These are phyloP conservation scores for Neopestalotiopsis rosae DNA, from an alignment of 2,329 filamentous ascomycete genomes.

Conservation along the genomic window DNA sequence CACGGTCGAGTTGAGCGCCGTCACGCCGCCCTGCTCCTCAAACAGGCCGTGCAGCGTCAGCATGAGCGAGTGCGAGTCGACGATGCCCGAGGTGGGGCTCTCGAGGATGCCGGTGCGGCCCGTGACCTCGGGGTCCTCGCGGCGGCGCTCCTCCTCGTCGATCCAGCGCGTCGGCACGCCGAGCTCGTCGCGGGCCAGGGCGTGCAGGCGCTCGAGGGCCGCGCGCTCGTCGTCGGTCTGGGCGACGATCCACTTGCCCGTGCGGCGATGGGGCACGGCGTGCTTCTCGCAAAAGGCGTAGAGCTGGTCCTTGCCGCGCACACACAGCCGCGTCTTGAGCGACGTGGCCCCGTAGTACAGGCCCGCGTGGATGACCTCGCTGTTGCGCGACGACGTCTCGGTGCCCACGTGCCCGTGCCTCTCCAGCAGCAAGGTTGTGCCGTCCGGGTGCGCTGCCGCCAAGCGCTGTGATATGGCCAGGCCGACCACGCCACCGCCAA, in stretches of 20 bases:
- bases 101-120: constrained; percentile 80
- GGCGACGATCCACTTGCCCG: constrained; percentile 94
- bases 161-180: constrained; percentile 77
- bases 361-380: constrained; percentile 95
- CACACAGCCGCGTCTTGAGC: constrained; percentile 84
- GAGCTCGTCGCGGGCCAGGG: constrained; percentile 45
- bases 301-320: constrained; percentile 75
- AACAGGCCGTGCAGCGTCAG: constrained; percentile 77
- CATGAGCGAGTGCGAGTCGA: constrained; percentile 90
- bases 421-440: constrained; percentile 80
- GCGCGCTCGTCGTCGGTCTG: constrained; percentile 75
- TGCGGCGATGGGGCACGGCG: constrained; percentile 72
- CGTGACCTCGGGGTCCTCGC: constrained; percentile 76
- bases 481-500: constrained; percentile 73
- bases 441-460: constrained; percentile 61
- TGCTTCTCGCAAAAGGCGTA: constrained; percentile 77
- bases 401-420: constrained; percentile 77
- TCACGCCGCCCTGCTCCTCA: constrained; percentile 76
- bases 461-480: constrained; percentile 79
- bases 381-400: constrained; percentile 89
- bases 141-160: constrained; percentile 61
- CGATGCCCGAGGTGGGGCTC: constrained; percentile 84
- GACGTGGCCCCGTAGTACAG: constrained; percentile 82
- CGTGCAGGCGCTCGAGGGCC: constrained; percentile 60
- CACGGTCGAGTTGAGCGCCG: constrained; percentile 73